Base-by-base conservation (phyloP, 2,329 filamentous ascomycete genomes). In the Allantophomopsis lycopodina region DNA sequence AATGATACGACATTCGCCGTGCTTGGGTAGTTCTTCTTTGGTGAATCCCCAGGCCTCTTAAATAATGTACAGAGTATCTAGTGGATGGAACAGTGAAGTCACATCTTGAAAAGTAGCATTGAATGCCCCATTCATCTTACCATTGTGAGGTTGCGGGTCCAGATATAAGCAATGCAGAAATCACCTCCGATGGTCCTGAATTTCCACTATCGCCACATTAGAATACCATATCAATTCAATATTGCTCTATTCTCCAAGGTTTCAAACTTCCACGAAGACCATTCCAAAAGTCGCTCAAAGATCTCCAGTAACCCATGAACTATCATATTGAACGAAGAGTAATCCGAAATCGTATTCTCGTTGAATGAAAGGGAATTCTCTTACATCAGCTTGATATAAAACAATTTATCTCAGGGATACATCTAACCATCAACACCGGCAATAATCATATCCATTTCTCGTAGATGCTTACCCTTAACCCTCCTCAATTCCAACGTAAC, bases 1-100 rank as follows among this genome's bases (percentile, higher is more conserved):
- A 89, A 89, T 62, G 88, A 89, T 70, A 83, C 88, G 10, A 89
- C 83, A 11, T 89, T 65, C 2, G 83, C 81, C 0, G 83, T 89
- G 1, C 79, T 79, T 5, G 83, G 83, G 56, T 87, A 88, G 41
- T 76, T 86, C 73, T 39, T 72, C 64, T 42, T 70, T 64, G 41
- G 76, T 61, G 59, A 73, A 86, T 17, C 81, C 81, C 1, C 20
- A 23, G 3, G 7, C 7, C 7, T 15, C 4, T 34, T 38, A 18
- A 10, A 7, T 11, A 38, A 14, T 34, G n/a, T 34, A 10, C 32
- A 38, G 10, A 8, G 3, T n/a, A n/a, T n/a, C n/a, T n/a, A n/a
- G n/a, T n/a, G n/a, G n/a, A n/a, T 6, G n/a, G 7, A 3, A 14
- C 20, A 20, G n/a, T 23, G 16, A 16, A 30, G 21, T 31, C 23